A percentile compares a stretch with the other conserved stretches of the same genome.
phyloP scores from a whole-genome alignment of 2,329 filamentous ascomycete species.

The Alternaria sp. region DNA sequence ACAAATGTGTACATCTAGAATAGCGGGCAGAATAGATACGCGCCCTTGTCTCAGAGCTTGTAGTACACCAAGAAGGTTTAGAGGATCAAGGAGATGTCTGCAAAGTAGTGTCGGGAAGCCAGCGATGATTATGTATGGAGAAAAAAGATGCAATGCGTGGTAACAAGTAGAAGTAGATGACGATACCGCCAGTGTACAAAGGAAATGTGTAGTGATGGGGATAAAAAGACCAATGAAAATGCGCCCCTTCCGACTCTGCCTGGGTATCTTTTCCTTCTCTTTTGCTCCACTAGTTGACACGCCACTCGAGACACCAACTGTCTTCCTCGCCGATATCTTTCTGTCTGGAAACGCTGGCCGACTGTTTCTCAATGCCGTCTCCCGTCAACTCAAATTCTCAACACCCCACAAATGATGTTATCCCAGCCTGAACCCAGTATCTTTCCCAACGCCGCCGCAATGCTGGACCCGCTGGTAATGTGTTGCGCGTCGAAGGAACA shows the following conservation, averaged over 20 bases:
- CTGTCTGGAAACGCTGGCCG: slow-evolving; percentile 11
- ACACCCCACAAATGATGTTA: slow-evolving; percentile 19
- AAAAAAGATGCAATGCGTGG: slow-evolving; percentile 5
- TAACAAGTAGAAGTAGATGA: background rate
- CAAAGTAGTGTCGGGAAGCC: slow-evolving; percentile 4
- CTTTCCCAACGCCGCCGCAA: slow-evolving; percentile 33
- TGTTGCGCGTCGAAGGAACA: slow-evolving; percentile 9
- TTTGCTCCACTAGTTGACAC: slow-evolving; percentile 10
- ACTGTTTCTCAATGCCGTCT: slow-evolving; percentile 20
- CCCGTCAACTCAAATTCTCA: slow-evolving; percentile 19
- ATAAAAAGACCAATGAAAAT: slow-evolving; percentile 14
- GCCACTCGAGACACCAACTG: slow-evolving; percentile 7
- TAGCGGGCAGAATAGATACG: background rate
- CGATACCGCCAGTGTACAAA: slow-evolving; percentile 15
- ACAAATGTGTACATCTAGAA: slow-evolving; percentile 9
- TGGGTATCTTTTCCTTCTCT: slow-evolving; percentile 19
- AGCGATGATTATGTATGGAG: slow-evolving; percentile 5
- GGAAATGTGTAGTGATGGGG: slow-evolving; percentile 1
- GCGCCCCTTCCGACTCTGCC: slow-evolving; percentile 11
- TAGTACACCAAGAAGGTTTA: background rate
- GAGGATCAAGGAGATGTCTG: slow-evolving; percentile 5
- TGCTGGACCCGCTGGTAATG: slow-evolving; percentile 19
- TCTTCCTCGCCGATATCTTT: slow-evolving; percentile 1
- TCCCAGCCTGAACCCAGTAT: slow-evolving; percentile 25
- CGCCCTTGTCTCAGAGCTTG: background rate